Percentiles rank a stretch among this genome's conserved stretches.
These are phyloP conservation scores for Aschersonia sp. DNA, from an alignment of 2,329 filamentous ascomycete genomes.

Conservation along the genomic window DNA sequence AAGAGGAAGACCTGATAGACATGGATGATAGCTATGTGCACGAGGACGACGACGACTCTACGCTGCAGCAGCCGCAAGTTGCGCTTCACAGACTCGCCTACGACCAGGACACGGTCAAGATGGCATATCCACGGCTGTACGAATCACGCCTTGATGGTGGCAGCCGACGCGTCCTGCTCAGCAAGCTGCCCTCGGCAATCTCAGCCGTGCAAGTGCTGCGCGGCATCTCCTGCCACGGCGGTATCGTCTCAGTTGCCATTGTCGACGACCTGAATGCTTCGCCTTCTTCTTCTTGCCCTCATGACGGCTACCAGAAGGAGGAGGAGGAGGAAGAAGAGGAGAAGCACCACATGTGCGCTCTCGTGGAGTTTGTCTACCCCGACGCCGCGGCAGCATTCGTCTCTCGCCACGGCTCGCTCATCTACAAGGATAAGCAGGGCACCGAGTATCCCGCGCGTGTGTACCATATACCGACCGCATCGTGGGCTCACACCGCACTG, in stretches of 20 bases:
- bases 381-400: background rate
- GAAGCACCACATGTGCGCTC: background rate
- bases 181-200: constrained; percentile 7
- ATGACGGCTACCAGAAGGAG: background rate
- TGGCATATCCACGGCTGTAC: constrained; percentile 1
- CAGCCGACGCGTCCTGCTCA: constrained; percentile 11
- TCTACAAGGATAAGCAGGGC: background rate
- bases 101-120: constrained; percentile 1
- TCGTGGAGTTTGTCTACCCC: constrained; percentile 9
- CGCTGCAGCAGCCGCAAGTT: no score
- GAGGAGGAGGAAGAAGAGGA: background rate
- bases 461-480: constrained; percentile 6
- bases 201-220: constrained; percentile 7
- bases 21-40: no score
- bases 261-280: background rate
- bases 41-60: no score
- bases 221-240: constrained; percentile 7
- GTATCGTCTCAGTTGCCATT: constrained; percentile 4
- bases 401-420: background rate
- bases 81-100: background rate
- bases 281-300: background rate
- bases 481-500: background rate
- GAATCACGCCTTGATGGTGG: background rate
- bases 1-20: no score
- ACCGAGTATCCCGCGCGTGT: background rate